Evolutionary conservation across 768 basidiomycete genomes (phyloP).

Genomic region (Roridomyces roridus): DNA sequence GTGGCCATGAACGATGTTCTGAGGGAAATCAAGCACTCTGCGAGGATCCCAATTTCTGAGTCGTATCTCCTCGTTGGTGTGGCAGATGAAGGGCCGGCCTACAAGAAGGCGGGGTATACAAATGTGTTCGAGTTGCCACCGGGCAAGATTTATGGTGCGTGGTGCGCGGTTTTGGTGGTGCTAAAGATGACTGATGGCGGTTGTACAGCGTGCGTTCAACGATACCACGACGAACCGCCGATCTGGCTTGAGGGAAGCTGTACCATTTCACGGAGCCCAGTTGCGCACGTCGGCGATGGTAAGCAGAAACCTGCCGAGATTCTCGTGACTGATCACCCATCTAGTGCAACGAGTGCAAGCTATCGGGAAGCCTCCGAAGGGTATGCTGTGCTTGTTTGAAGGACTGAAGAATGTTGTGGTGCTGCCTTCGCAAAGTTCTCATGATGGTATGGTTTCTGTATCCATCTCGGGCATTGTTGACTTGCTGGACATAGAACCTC

Average conservation of each 20-base stretch:
- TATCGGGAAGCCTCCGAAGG: conserved; percentile 70
- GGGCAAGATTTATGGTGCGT: conserved; percentile 72
- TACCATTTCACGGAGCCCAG: conserved; percentile 74
- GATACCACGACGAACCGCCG: conserved; percentile 53
- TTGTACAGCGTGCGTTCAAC: conserved; percentile 73
- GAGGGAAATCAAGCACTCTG: conserved; percentile 76
- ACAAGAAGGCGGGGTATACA: conserved; percentile 50
- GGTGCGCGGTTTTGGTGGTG: too few relatives aligned
- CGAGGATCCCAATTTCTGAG: conserved; percentile 73
- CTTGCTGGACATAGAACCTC: conserved; percentile 46
- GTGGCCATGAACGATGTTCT: conserved; percentile 70
- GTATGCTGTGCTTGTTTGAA: conserved; percentile 59
- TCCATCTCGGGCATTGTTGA: neutral
- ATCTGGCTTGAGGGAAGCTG: conserved; percentile 65
- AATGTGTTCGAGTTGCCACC: conserved; percentile 61
- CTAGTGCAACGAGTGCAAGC: conserved; percentile 74
- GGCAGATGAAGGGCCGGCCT: conserved; percentile 81
- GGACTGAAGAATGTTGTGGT: conserved; percentile 76
- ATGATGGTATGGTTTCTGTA: conserved; percentile 52
- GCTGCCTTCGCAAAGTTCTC: conserved; percentile 49
- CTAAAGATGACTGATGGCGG: too few relatives aligned
- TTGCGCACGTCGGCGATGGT: conserved; percentile 81
- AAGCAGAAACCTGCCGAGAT: conserved; percentile 7
- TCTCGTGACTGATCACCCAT: conserved; percentile 1
- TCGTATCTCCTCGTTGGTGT: conserved; percentile 80